A percentile compares a stretch with the other conserved stretches of the same genome.
phyloP scores from a whole-genome alignment of 2,329 filamentous ascomycete species.

The Diaporthe sp. region DNA sequence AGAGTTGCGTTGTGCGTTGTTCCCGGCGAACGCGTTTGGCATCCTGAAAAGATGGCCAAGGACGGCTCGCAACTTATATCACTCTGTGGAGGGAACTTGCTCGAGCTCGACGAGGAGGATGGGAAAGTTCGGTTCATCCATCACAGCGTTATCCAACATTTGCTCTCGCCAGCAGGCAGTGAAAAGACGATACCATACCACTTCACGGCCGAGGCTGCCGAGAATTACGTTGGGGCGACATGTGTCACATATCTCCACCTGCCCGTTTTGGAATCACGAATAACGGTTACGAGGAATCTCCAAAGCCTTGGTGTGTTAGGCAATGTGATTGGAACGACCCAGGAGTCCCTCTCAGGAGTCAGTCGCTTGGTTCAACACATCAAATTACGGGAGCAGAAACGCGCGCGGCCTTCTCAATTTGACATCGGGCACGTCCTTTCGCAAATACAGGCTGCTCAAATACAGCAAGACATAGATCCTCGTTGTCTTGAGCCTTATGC shows the following conservation, averaged over 20 bases:
- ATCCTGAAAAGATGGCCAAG: neutral
- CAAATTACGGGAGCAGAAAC: neutral
- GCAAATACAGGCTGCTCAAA: neutral
- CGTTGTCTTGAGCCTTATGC: neutral
- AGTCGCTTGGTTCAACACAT: neutral
- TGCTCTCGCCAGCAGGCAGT: neutral
- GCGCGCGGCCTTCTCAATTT: neutral
- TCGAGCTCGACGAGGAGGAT: constrained; percentile 36
- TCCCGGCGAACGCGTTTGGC: neutral
- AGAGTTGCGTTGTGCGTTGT: constrained; percentile 19
- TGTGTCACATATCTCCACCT: constrained; percentile 36
- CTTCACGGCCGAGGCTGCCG: constrained; percentile 1
- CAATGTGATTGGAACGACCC: neutral
- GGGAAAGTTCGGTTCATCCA: constrained; percentile 28
- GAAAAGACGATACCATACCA: neutral
- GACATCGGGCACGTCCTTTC: neutral
- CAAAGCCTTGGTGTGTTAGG: neutral
- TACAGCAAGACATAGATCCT: neutral
- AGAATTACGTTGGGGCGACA: constrained; percentile 6
- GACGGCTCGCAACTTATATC: constrained; percentile 5
- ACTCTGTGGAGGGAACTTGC: constrained; percentile 22
- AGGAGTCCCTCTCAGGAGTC: neutral
- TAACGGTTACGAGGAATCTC: neutral
- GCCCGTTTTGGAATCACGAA: neutral
- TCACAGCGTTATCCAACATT: constrained; percentile 34